These are phyloP conservation scores for Sporisorium iseilematis-ciliati DNA, from an alignment of 1,284 basidiomycete genomes.

Conservation along the genomic window DNA sequence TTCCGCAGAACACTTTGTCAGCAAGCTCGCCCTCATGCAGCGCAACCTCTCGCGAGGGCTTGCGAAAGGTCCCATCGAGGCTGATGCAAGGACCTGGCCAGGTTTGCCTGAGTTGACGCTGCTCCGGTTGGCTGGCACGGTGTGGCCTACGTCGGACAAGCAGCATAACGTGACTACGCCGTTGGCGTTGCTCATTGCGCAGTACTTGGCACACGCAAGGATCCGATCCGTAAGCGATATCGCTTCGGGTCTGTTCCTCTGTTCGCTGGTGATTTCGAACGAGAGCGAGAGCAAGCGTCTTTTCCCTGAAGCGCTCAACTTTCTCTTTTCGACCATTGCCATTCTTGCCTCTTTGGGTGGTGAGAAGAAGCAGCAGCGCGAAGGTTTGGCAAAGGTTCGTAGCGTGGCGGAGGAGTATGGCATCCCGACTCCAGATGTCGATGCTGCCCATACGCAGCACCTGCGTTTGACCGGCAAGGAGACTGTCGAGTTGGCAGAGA, in stretches of 20 bases:
- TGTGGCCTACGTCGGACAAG: constrained; percentile 96
- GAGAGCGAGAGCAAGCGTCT: constrained; percentile 86
- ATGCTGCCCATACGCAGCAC: constrained; percentile 43
- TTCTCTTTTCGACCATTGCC: constrained; percentile 79
- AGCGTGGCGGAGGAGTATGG: constrained; percentile 56
- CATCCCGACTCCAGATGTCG: constrained; percentile 64
- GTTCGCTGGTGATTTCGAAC: constrained; percentile 80
- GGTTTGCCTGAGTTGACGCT: constrained; percentile 84
- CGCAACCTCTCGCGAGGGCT: constrained; percentile 91
- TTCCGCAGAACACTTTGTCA: constrained; percentile 82
- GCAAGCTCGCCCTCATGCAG: constrained; percentile 90
- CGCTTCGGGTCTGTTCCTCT: constrained; percentile 87
- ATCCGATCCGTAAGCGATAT: constrained; percentile 82
- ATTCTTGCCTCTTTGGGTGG: constrained; percentile 75
- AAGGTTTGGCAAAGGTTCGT: constrained; percentile 47
- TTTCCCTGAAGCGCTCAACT: constrained; percentile 90
- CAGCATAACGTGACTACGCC: constrained; percentile 90
- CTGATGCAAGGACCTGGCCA: constrained; percentile 86
- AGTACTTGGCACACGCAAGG: constrained; percentile 87
- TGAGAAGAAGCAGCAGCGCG: constrained; percentile 27
- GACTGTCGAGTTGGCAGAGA: constrained; percentile 13
- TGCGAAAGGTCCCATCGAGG: constrained; percentile 77
- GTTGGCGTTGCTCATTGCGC: constrained; percentile 86
- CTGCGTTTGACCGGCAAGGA: constrained; percentile 25
- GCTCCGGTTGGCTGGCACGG: constrained; percentile 81